A percentile compares a stretch with the other conserved stretches of the same genome.
Evolutionary conservation across 306 rosid genomes (phyloP).

Genomic region (Clitoria ternatea): DNA sequence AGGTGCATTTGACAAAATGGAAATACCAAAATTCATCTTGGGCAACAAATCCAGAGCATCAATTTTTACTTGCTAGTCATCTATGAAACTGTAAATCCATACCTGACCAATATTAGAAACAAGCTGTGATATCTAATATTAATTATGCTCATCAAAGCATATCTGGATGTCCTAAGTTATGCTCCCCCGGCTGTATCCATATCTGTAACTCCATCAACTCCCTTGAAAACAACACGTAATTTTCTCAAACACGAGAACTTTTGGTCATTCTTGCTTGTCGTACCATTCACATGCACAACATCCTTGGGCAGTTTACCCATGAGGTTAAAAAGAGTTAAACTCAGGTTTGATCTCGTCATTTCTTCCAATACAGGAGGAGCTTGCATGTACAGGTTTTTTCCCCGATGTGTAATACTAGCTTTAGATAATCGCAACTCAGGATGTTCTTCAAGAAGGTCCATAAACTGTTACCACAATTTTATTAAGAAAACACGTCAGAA

Average conservation of each 20-base stretch:
- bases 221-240: conserved; percentile 70
- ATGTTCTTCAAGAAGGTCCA: conserved; percentile 73
- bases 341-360: conserved; percentile 89
- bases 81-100: conserved; percentile 29
- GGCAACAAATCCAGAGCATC: conserved; percentile 20
- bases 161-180: conserved; percentile 26
- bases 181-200: conserved; percentile 92
- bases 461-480: conserved; percentile 51
- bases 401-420: conserved; percentile 71
- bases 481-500: conserved; percentile 6
- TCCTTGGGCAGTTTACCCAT: conserved; percentile 71
- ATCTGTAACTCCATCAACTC: conserved; percentile 76
- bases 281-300: conserved; percentile 73
- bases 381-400: conserved; percentile 90
- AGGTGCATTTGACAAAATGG: conserved; percentile 7
- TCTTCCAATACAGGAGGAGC: conserved; percentile 95
- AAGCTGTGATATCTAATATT: conserved; percentile 12
- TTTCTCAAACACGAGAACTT: conserved; percentile 62
- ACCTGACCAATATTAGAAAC: conserved; percentile 31
- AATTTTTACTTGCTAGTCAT: background rate
- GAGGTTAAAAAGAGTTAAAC: conserved; percentile 54
- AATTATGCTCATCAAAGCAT: conserved; percentile 20
- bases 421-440: conserved; percentile 67
- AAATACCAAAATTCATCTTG: background rate
- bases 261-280: conserved; percentile 49